Percentiles rank a stretch among this genome's conserved stretches.
phyloP scores from a whole-genome alignment of 2,329 filamentous ascomycete genomes.

The Monilinia fructigena region DNA sequence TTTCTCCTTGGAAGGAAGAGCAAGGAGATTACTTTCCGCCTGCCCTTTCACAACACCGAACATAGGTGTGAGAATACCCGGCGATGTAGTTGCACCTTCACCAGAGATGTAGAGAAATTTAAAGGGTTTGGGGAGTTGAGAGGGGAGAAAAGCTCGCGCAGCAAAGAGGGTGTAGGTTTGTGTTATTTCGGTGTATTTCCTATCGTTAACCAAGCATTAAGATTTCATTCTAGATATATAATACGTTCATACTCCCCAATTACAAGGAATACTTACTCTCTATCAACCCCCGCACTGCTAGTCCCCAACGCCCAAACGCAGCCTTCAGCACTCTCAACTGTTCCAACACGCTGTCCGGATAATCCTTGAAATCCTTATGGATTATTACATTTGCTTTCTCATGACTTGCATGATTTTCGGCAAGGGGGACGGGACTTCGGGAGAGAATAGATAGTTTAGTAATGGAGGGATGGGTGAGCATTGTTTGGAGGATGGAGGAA shows the following conservation, averaged over 20 bases:
- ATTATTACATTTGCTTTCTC: constrained; percentile 62
- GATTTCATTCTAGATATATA: background rate
- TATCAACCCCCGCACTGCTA: constrained; percentile 57
- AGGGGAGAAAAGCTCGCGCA: constrained; percentile 58
- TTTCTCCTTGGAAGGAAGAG: constrained; percentile 44
- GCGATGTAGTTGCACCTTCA: constrained; percentile 53
- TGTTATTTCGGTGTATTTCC: constrained; percentile 67
- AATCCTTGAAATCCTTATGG: constrained; percentile 64
- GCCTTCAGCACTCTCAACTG: constrained; percentile 61
- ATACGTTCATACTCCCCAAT: too few species aligned
- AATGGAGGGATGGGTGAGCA: constrained; percentile 53
- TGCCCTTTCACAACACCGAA: constrained; percentile 67
- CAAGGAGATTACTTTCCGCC: constrained; percentile 59
- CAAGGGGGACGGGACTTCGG: constrained; percentile 62
- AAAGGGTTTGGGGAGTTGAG: constrained; percentile 52
- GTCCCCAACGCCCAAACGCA: constrained; percentile 75
- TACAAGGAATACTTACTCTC: constrained; percentile 49
- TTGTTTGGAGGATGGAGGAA: constrained; percentile 58
- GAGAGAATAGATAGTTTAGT: constrained; percentile 67
- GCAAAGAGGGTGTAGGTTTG: constrained; percentile 63
- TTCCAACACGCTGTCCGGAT: constrained; percentile 55
- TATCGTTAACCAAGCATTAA: constrained; percentile 30
- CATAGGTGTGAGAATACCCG: constrained; percentile 53
- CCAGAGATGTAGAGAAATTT: constrained; percentile 71
- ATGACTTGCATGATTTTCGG: constrained; percentile 51